These are phyloP conservation scores for Cladosporium sp. DNA, from an alignment of 2,329 filamentous ascomycete species.

Conservation along the genomic window DNA sequence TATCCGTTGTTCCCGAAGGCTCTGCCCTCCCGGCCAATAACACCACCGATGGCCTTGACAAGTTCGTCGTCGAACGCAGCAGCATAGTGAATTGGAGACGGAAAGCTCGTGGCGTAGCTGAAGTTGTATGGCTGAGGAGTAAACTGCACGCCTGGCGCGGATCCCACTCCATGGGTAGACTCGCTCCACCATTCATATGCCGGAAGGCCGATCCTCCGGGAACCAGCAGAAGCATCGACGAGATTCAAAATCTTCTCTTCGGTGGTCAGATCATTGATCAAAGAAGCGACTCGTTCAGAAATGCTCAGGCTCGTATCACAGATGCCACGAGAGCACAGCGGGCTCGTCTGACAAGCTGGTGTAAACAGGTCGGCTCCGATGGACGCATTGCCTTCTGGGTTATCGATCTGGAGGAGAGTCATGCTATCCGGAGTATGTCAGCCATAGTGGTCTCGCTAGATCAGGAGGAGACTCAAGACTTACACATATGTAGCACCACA, in stretches of 20 bases:
- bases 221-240: constrained; percentile 45
- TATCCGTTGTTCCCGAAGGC: constrained; percentile 54
- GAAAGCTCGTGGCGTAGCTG: constrained; percentile 59
- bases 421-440: background rate
- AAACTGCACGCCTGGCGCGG: constrained; percentile 10
- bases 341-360: constrained; percentile 9
- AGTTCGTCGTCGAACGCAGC: constrained; percentile 60
- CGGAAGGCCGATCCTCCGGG: constrained; percentile 50
- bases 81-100: constrained; percentile 56
- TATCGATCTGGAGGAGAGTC: constrained; percentile 7
- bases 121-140: constrained; percentile 30
- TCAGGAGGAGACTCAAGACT: background rate
- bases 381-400: constrained; percentile 2
- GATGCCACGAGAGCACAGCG: constrained; percentile 2
- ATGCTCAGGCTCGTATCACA: constrained; percentile 6
- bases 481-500: constrained; percentile 4
- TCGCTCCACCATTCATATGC: constrained; percentile 57
- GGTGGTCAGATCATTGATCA: background rate
- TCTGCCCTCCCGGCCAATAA: constrained; percentile 56
- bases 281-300: constrained; percentile 2
- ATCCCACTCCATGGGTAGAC: constrained; percentile 48
- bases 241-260: constrained; percentile 34
- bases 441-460: background rate
- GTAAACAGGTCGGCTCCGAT: constrained; percentile 6
- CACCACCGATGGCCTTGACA: constrained; percentile 51